These are phyloP conservation scores for Phytophthora ramorum DNA, from an alignment of 352 stramenopile genomes.

Conservation along the genomic window DNA sequence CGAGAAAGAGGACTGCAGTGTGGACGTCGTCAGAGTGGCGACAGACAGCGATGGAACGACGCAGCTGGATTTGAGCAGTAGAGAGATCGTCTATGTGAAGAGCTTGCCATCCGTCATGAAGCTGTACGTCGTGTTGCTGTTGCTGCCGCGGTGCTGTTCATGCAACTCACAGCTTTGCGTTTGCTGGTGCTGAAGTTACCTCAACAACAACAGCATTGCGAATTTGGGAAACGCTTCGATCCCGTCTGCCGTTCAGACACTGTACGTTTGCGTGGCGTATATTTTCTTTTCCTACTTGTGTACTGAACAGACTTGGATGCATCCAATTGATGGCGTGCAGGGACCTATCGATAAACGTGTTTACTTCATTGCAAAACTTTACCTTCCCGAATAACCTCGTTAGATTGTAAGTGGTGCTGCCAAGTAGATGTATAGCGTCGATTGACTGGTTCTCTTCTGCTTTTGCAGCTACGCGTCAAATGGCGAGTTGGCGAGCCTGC, in stretches of 20 bases:
- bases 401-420: conserved; percentile 38
- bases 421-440: neutral
- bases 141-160: neutral
- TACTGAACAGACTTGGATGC: neutral
- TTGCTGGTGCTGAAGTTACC: conserved; percentile 22
- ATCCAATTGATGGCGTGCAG: conserved; percentile 7
- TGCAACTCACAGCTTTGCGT: neutral
- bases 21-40: conserved; percentile 29
- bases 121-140: conserved; percentile 25
- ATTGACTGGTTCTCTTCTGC: neutral
- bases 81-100: conserved; percentile 35
- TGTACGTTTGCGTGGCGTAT: conserved; percentile 28
- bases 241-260: conserved; percentile 27
- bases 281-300: neutral
- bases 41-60: conserved; percentile 9
- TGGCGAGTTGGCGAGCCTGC: conserved; percentile 33
- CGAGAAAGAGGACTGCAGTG: conserved; percentile 30
- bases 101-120: conserved; percentile 38
- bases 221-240: conserved; percentile 33
- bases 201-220: conserved; percentile 45
- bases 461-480: conserved; percentile 28
- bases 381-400: conserved; percentile 33
- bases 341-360: conserved; percentile 46
- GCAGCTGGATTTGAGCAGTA: conserved; percentile 37
- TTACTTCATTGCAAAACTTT: conserved; percentile 34